These are phyloP conservation scores for Trypanosoma rangeli DNA, from an alignment of 208 protist species.

Conservation along the genomic window DNA sequence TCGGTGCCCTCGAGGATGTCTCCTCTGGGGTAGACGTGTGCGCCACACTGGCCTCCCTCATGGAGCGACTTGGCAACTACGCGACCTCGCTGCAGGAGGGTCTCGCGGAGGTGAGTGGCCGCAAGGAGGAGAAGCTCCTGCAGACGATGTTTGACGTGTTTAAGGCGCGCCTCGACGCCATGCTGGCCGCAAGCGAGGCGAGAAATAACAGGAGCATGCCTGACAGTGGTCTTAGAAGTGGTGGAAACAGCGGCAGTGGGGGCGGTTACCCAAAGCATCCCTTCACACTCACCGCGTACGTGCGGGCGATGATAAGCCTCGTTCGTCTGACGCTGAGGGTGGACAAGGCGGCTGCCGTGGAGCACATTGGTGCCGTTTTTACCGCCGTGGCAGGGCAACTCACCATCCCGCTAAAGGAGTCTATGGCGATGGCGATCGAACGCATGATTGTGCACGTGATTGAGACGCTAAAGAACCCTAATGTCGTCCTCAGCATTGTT, in stretches of 20 bases:
- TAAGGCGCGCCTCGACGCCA: constrained; percentile 37
- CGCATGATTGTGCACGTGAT: constrained; percentile 25
- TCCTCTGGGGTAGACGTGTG: constrained; percentile 90
- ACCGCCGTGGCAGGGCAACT: constrained; percentile 38
- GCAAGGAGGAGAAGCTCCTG: constrained; percentile 39
- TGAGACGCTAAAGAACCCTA: constrained; percentile 23
- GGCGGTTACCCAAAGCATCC: constrained; percentile 27
- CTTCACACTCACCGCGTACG: constrained; percentile 49
- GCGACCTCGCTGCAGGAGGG: constrained; percentile 43
- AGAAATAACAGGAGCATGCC: constrained; percentile 1
- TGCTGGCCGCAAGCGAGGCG: constrained; percentile 34
- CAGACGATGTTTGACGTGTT: constrained; percentile 56
- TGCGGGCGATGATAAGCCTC: constrained; percentile 39
- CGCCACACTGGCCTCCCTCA: constrained; percentile 77
- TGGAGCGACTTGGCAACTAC: constrained; percentile 91
- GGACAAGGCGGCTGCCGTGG: constrained; percentile 16
- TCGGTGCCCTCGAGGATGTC: constrained; percentile 69
- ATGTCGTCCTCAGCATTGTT: constrained; percentile 20
- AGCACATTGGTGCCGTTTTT: constrained; percentile 29
- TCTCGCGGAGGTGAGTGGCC: constrained; percentile 19
- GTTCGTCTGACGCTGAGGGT: constrained; percentile 28
- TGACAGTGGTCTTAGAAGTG: constrained; percentile 5
- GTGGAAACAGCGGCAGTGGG: constrained; percentile 35
- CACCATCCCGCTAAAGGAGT: constrained; percentile 1
- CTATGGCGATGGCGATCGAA: background rate